A percentile compares a stretch with the other conserved stretches of the same genome.
Evolutionary conservation across 2,329 filamentous ascomycete species (phyloP).

Genomic region (Gaeumannomyces sp.): DNA sequence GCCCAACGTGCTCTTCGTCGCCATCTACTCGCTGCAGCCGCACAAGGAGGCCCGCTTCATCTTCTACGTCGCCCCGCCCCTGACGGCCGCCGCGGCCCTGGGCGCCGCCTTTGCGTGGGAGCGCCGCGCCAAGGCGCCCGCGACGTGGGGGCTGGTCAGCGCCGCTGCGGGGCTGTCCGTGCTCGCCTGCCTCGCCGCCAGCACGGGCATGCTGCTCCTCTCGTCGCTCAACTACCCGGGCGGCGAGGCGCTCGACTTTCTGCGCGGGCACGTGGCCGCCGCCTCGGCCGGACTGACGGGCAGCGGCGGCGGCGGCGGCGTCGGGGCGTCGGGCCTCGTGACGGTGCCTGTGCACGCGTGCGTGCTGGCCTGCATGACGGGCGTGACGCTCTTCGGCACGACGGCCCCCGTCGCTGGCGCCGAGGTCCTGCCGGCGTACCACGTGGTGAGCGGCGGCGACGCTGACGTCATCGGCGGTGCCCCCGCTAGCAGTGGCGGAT

Average conservation of each 20-base stretch:
- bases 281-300: constrained; percentile 22
- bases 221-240: constrained; percentile 93
- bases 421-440: constrained; percentile 12
- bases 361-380: constrained; percentile 64
- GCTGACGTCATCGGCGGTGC: constrained; percentile 23
- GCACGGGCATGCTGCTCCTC: constrained; percentile 63
- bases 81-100: constrained; percentile 72
- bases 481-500: constrained; percentile 5
- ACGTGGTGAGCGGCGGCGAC: constrained; percentile 11
- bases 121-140: constrained; percentile 52
- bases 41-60: constrained; percentile 98
- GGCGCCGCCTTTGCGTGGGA: constrained; percentile 66
- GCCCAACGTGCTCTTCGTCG: constrained; percentile 67
- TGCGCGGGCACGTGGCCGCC: constrained; percentile 35
- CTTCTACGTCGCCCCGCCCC: constrained; percentile 74
- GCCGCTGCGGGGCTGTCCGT: constrained; percentile 53
- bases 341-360: constrained; percentile 52
- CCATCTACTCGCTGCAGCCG: constrained; percentile 78
- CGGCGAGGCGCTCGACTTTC: constrained; percentile 63
- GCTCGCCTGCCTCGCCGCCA: constrained; percentile 51
- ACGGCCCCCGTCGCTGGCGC: constrained; percentile 17
- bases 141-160: constrained; percentile 48
- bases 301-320: neutral
- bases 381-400: constrained; percentile 59
- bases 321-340: neutral